Conservation (phyloP, 2,329 filamentous ascomycete genomes). For the Leptodontidium sp. region DNA sequence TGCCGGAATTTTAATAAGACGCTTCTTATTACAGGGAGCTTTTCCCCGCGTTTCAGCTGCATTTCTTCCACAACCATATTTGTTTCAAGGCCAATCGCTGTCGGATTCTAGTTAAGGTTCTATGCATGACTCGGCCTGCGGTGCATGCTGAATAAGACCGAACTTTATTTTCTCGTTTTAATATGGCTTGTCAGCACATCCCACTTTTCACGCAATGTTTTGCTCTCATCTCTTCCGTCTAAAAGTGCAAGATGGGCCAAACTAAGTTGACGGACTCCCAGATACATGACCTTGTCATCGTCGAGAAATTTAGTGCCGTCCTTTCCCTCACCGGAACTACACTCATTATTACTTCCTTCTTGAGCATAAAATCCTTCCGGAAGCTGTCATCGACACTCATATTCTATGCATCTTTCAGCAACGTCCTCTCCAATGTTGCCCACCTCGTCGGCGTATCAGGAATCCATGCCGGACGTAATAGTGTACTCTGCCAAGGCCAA, state of each 20-base stretch:
- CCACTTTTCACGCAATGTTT: neutral
- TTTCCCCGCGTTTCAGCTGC: slow-evolving; percentile 1
- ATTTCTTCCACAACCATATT: neutral
- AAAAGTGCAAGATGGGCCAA: neutral
- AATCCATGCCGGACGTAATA: neutral
- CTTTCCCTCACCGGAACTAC: neutral
- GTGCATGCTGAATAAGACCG: neutral
- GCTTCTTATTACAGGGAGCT: neutral
- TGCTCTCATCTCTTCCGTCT: neutral
- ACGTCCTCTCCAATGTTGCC: neutral
- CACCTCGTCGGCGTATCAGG: neutral
- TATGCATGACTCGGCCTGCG: slow-evolving; percentile 1
- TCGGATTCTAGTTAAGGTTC: neutral
- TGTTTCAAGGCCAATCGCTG: neutral
- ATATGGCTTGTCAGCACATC: neutral
- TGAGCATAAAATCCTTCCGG: slow-evolving; percentile 1
- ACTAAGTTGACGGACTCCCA: neutral
- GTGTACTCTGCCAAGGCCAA: neutral
- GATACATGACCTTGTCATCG: neutral
- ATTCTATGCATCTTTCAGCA: neutral
- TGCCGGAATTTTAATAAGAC: neutral
- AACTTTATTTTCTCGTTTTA: slow-evolving; percentile 4
- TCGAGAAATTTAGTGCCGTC: neutral
- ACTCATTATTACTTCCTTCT: slow-evolving; percentile 1
- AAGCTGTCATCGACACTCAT: slow-evolving; percentile 1